Base-by-base conservation (phyloP, 768 basidiomycete genomes). In the Termitomyces heimii region DNA sequence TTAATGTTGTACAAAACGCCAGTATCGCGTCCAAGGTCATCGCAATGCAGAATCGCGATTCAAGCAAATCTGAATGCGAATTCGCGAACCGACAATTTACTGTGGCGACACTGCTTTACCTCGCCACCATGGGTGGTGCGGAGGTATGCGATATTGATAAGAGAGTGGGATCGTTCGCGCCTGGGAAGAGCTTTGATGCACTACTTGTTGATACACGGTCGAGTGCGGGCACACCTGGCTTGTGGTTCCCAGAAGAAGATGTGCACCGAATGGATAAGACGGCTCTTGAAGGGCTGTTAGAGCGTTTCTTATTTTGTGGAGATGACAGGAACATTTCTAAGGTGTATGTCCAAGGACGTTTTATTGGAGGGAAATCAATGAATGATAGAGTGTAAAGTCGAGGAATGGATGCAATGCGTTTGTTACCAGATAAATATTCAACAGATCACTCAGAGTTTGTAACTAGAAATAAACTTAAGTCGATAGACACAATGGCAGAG, bases 51-150 rank as follows among this genome's bases (percentile, higher is more conserved):
- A 48, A 56, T 1, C 43, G 56, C 32, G 26, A 43, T 4, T 24
- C 22, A 7, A 24, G 13, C 12, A 43, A 42, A 14, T 48, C 37
- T 53, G 13, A 37, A 10, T 53, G 60, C 3, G 42, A 62, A 35
- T 88, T 88, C 65, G 71, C 77, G 4, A 75, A 79, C 63, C 76
- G 76, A n/a, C 87, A 86, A 59, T 78, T 98, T 16, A 75, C 85
- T 3, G 77, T 94, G 45, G 74, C 88, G 6, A 83, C 92, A 1
- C 76, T 97, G 53, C 77, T 98, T 55, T 88, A 94, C 75, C 85
- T 98, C 53, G 95, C 96, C 9, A 98, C 96, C 4, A 73, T 88
- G 24, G 96, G 96, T 34, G 96, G 96, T 1, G 96, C 96, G 1
- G 77, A 83, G 24, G 85, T 98, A 0, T 95, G 93, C 65, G 77